These are phyloP conservation scores for Kwoniella europaea DNA, from an alignment of 768 basidiomycete species.

Conservation along the genomic window DNA sequence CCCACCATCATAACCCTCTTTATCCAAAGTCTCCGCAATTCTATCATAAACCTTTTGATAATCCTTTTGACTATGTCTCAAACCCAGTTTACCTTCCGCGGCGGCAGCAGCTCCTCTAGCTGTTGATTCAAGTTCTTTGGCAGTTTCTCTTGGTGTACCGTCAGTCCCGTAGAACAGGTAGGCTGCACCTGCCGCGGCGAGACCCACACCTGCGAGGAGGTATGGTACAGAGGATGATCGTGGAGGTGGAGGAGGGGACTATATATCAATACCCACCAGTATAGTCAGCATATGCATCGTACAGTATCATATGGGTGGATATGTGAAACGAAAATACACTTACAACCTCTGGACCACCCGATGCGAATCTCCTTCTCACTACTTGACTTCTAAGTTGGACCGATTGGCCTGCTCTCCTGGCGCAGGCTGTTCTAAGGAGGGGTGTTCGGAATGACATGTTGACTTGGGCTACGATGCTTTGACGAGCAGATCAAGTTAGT, in stretches of 20 bases:
- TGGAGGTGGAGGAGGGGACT: constrained; percentile 51
- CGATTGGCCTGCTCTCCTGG: constrained; percentile 14
- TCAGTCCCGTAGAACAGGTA: constrained; percentile 67
- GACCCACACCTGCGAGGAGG: constrained; percentile 68
- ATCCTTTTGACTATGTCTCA: constrained; percentile 78
- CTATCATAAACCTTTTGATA: constrained; percentile 96
- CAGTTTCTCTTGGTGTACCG: constrained; percentile 64
- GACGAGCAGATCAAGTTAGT: not conserved
- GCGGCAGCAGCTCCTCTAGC: constrained; percentile 69
- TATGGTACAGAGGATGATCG: constrained; percentile 57
- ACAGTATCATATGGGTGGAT: not conserved
- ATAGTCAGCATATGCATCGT: not conserved
- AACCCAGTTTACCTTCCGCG: constrained; percentile 63
- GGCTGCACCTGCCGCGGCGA: constrained; percentile 67
- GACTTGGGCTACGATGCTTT: not conserved
- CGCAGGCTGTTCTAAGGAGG: constrained; percentile 18
- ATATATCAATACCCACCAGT: too few relatives aligned
- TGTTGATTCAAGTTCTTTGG: constrained; percentile 67
- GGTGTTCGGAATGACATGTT: constrained; percentile 26
- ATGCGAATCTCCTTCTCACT: constrained; percentile 40
- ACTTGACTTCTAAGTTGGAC: constrained; percentile 27
- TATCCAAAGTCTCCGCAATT: constrained; percentile 75
- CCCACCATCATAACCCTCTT: constrained; percentile 82
- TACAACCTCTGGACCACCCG: constrained; percentile 42
- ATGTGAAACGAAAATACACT: constrained; percentile 10